A percentile compares a stretch with the other conserved stretches of the same genome.
phyloP scores from a whole-genome alignment of 2,329 filamentous ascomycete genomes.

The Periconia digitata region DNA sequence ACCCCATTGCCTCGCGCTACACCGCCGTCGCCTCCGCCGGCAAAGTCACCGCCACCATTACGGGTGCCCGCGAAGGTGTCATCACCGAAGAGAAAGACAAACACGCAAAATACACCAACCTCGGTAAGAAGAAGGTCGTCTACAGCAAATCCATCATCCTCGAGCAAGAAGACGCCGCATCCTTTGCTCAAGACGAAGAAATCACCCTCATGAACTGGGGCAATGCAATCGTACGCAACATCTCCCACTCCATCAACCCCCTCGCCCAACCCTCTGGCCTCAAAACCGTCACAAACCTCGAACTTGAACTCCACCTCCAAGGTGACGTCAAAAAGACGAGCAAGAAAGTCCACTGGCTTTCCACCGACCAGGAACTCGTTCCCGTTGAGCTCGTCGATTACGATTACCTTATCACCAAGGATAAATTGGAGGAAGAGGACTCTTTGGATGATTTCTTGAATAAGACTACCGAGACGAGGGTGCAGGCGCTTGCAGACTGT shows the following conservation, averaged over 20 bases:
- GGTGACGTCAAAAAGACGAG: slow-evolving; percentile 94
- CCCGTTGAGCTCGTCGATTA: slow-evolving; percentile 90
- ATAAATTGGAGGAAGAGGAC: slow-evolving; percentile 85
- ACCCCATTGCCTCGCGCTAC: slow-evolving; percentile 51
- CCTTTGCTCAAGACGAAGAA: slow-evolving; percentile 82
- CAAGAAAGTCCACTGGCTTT: slow-evolving; percentile 96
- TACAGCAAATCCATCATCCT: slow-evolving; percentile 76
- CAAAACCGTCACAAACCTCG: slow-evolving; percentile 65
- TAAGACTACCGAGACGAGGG: slow-evolving; percentile 71
- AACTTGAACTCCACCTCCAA: slow-evolving; percentile 84
- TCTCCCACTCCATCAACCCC: slow-evolving; percentile 56
- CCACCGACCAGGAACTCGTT: slow-evolving; percentile 74
- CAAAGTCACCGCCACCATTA: slow-evolving; percentile 69
- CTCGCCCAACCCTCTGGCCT: slow-evolving; percentile 49
- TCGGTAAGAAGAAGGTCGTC: slow-evolving; percentile 83
- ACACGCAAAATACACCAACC: slow-evolving; percentile 83
- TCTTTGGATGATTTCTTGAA: slow-evolving; percentile 82
- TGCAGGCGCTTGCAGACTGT: slow-evolving; percentile 75
- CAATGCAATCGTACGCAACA: slow-evolving; percentile 76
- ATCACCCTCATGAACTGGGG: slow-evolving; percentile 98
- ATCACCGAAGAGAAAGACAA: slow-evolving; percentile 76
- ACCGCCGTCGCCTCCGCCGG: slow-evolving; percentile 67
- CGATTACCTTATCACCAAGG: slow-evolving; percentile 93
- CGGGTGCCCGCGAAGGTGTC: slow-evolving; percentile 57
- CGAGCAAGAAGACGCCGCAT: slow-evolving; percentile 83